Base-by-base conservation (phyloP, 192 early-diverging fungal species). In the Phlyctochytrium bullatum region DNA sequence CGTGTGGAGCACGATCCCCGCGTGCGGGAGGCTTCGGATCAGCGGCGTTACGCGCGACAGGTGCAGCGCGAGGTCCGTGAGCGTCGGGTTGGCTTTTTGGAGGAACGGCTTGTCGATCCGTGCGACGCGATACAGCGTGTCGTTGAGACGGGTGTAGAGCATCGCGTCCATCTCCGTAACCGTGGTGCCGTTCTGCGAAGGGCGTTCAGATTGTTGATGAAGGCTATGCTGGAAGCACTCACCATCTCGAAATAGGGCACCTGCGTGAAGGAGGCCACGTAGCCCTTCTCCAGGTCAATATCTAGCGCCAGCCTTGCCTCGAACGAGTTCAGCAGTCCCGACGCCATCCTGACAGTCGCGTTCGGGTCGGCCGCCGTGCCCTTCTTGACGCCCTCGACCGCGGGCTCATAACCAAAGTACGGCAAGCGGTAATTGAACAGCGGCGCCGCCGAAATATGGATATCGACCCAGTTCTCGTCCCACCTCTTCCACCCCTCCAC, bases 1-100 rank as follows among this genome's bases (percentile, higher is more conserved):
- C 47, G 66, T 35, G 36, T 78, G 67, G 65, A 89, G 84, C 40
- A 82, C 47, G 31, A 89, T 65, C 16, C 78, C 83, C 27, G 86
- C 87, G 53, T 77, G 80, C 20, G 88, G 89, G 65, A 90, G 61
- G 54, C 76, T 57, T 23, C 70, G 65, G 34, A 85, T 66, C 10
- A 86, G 53, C 0, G 35, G 12, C 1, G 78, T 69, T 4, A 65
- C 73, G 2, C 76, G 51, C 1, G 61, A 17, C 10, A 67, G 51
- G 56, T 69, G 72, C 17, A 6, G n/a, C 16, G 52, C 53, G 0
- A 64, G 33, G n/a, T 72, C 62, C 6, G 36, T 36, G 23, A 24
- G 14, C n/a, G 67, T 34, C 0, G 72, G 71, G 30, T 67, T 63
- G 23, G 53, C 36, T 3, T 62, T 28, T 16, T 57, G 29, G 10